Percentiles rank a stretch among this genome's conserved stretches.
Conservation (phyloP, 805 yeast genomes). For the Kuraishia capsulata region DNA sequence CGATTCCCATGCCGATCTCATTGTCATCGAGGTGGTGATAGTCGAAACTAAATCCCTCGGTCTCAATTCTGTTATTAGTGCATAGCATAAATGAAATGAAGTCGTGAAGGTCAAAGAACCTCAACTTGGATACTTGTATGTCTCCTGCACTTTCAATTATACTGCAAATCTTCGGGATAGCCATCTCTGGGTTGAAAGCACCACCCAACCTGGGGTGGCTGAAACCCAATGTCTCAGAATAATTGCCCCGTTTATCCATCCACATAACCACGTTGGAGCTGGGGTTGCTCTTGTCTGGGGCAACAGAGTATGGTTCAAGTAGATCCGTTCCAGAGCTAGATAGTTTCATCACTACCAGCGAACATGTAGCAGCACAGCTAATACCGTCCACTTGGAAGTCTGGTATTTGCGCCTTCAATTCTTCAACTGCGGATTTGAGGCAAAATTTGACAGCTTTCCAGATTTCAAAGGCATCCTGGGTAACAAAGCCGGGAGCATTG, state of each 20-base stretch:
- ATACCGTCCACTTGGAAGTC: constrained; percentile 11
- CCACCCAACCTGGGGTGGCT: constrained; percentile 28
- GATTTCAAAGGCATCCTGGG: constrained; percentile 34
- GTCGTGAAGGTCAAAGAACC: constrained; percentile 45
- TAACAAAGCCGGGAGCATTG: constrained; percentile 15
- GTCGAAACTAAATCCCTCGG: constrained; percentile 6
- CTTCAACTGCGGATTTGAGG: constrained; percentile 22
- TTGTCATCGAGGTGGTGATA: constrained; percentile 1
- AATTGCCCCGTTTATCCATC: constrained; percentile 40
- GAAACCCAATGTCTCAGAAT: constrained; percentile 4
- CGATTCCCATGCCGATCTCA: constrained; percentile 27
- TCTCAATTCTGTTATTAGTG: constrained; percentile 5
- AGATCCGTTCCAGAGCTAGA: constrained; percentile 6
- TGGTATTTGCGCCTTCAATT: too few species aligned
- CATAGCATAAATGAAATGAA: constrained; percentile 23
- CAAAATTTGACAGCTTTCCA: constrained; percentile 12
- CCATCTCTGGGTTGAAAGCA: constrained; percentile 46
- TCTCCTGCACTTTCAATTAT: constrained; percentile 18
- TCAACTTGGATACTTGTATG: constrained; percentile 13
- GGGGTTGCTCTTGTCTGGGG: constrained; percentile 11
- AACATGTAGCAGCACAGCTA: constrained; percentile 50
- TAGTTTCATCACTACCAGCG: constrained; percentile 36
- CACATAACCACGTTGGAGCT: constrained; percentile 40
- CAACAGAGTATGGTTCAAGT: constrained; percentile 23
- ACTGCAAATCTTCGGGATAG: constrained; percentile 40